A percentile compares a stretch with the other conserved stretches of the same genome.
These are phyloP conservation scores for Epichloe hybrida DNA, from an alignment of 2,329 filamentous ascomycete genomes.

Conservation along the genomic window DNA sequence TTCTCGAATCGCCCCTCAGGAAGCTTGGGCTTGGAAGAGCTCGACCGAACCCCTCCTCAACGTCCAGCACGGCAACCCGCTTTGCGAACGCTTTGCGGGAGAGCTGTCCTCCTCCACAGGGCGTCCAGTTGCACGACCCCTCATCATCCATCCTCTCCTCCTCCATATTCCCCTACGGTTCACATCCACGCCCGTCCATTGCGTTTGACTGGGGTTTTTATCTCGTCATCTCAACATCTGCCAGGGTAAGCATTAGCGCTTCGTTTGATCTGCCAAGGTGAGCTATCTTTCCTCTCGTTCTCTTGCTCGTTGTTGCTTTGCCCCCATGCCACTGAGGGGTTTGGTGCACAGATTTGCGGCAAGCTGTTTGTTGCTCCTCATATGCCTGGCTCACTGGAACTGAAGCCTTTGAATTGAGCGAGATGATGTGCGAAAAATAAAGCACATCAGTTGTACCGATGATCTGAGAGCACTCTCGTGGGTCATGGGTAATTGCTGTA, in stretches of 20 bases:
- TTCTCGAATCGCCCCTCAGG: too few species aligned
- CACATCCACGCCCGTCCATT: not conserved
- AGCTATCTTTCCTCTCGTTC: not conserved
- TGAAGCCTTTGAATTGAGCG: not conserved
- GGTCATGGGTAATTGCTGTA: not conserved
- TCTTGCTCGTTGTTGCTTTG: not conserved
- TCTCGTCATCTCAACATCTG: not conserved
- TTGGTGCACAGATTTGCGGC: not conserved
- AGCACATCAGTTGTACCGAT: not conserved
- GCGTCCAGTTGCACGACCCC: slow-evolving; percentile 1
- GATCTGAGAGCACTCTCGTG: not conserved
- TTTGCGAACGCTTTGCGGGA: not conserved
- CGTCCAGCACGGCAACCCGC: not conserved
- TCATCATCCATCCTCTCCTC: not conserved
- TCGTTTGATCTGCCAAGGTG: not conserved
- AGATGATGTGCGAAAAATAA: not conserved
- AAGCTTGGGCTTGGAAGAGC: not conserved
- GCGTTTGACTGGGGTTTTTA: not conserved
- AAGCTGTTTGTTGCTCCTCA: not conserved
- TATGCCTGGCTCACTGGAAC: not conserved
- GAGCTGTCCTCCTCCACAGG: not conserved
- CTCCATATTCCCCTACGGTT: not conserved
- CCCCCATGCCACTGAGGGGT: not conserved
- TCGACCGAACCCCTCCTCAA: not conserved
- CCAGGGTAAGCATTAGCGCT: too few species aligned